phyloP scores from a whole-genome alignment of 2,329 filamentous ascomycete species.

The Penicillium sp. region DNA sequence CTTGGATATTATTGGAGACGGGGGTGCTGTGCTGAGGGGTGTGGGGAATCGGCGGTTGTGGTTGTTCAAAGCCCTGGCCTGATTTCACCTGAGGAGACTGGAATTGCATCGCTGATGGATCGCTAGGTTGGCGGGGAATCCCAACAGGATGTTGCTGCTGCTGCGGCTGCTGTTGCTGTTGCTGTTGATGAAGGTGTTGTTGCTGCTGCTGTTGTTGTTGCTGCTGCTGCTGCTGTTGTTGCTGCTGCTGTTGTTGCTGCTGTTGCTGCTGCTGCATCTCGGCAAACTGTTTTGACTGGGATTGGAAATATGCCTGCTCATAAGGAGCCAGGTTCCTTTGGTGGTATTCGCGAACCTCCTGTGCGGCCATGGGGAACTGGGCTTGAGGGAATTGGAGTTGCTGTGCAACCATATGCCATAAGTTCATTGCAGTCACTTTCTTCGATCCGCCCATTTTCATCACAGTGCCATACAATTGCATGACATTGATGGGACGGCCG shows the following conservation, averaged over 20 bases:
- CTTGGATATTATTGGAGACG: conserved; percentile 39
- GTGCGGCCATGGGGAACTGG: conserved; percentile 69
- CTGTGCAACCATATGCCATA: conserved; percentile 76
- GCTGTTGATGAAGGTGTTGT: conserved; percentile 44
- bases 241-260: conserved; percentile 20
- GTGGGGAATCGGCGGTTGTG: conserved; percentile 40
- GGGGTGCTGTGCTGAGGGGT: conserved; percentile 42
- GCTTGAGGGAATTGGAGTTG: conserved; percentile 64
- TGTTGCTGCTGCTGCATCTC: conserved; percentile 52
- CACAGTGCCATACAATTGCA: conserved; percentile 78
- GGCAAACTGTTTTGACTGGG: conserved; percentile 53
- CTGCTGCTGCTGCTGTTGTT: conserved; percentile 37
- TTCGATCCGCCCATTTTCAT: conserved; percentile 79
- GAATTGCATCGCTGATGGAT: conserved; percentile 51
- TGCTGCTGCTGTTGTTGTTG: conserved; percentile 42
- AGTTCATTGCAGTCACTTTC: conserved; percentile 70
- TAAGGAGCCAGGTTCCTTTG: conserved; percentile 78
- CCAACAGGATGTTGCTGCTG: conserved; percentile 22
- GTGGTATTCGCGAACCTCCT: conserved; percentile 74
- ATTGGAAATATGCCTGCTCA: conserved; percentile 61
- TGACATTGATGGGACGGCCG: conserved; percentile 74
- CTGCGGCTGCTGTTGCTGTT: conserved; percentile 22
- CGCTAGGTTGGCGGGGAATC: conserved; percentile 46
- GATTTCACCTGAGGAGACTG: conserved; percentile 55
- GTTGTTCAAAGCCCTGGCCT: conserved; percentile 55